phyloP scores from a whole-genome alignment of 1,139 yeast genomes.

The Yamadazyma oceani region DNA sequence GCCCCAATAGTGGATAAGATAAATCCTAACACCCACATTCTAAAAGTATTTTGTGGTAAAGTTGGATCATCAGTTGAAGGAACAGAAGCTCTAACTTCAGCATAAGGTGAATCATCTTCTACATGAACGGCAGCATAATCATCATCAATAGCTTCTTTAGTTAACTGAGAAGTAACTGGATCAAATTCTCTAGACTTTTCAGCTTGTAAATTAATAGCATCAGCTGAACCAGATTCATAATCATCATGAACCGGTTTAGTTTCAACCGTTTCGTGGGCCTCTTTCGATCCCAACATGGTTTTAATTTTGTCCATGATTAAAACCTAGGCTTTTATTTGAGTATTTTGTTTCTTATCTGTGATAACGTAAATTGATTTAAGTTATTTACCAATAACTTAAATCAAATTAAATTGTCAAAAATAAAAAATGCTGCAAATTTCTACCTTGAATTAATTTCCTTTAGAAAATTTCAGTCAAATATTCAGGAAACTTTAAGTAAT shows the following conservation, averaged over 20 bases:
- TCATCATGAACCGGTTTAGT: slow-evolving; percentile 12
- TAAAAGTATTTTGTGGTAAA: slow-evolving; percentile 58
- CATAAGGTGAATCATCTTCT: slow-evolving; percentile 53
- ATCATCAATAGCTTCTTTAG: slow-evolving; percentile 30
- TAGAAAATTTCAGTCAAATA: too few species aligned
- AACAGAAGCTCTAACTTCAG: slow-evolving; percentile 47
- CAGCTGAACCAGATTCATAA: slow-evolving; percentile 22
- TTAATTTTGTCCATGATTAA: slow-evolving; percentile 22
- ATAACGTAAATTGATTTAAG: too few species aligned
- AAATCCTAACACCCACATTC: slow-evolving; percentile 60
- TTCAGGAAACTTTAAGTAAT: too few species aligned
- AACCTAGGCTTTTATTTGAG: background rate
- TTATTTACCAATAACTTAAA: too few species aligned
- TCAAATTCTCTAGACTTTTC: slow-evolving; percentile 38
- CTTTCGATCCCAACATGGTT: slow-evolving; percentile 13
- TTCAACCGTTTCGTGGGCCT: slow-evolving; percentile 8
- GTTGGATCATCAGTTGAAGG: slow-evolving; percentile 58
- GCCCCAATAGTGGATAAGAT: slow-evolving; percentile 60
- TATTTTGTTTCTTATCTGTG: too few species aligned
- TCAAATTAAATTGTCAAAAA: too few species aligned
- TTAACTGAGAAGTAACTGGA: slow-evolving; percentile 33
- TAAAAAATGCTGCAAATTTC: too few species aligned
- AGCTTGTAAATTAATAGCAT: slow-evolving; percentile 22
- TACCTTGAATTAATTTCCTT: too few species aligned
- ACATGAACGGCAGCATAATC: slow-evolving; percentile 44